Evolutionary conservation across 306 rosid genomes (phyloP), one percentile per base, ranked within the genome.

Genomic region (Quercus engelmannii): DNA sequence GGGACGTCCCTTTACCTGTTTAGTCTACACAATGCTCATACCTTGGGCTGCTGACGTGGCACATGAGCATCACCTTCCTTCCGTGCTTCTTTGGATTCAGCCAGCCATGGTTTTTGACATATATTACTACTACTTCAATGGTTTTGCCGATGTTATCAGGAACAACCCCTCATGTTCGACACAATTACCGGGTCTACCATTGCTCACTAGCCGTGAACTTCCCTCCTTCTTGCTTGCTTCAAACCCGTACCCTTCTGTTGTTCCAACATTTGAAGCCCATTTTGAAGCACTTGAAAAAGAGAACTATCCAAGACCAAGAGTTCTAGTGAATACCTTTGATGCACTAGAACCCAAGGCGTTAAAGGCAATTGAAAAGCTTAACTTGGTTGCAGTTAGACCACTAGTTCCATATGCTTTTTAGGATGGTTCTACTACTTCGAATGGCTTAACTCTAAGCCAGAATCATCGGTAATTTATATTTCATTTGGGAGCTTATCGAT

Each of bases 401-500:
- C 72, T 93, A 83, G 77, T 88, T 73, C 93, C 92, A 1, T 86
- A 90, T 0, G 82, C 81, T 0, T 85, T 85, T 41, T 43, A 83
- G 26, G 91, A 87, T 11, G 83, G 4, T 1, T 35, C 75, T 86
- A 81, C 57, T 86, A 82, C 71, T 8, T 88, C 6, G 73, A 84
- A 8, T 93, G 97, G 97, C 65, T 93, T 61, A 82, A 86, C 69
- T 75, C 92, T 0, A 83, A 90, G 72, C 73, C 90, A 0, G 63
- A 80, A 63, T 31, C 12, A 0, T 88, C 87, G 0, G 93, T 91
- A 1, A 77, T 93, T 55, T 91, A 31, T 31, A 1, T 33, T 33
- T 33, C 38, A 33, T 5, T 33, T 33, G 6, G 6, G 1, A 33
- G 38, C 38, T 5, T 33, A 33, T 33, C 6, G 38, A 1, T 33